Base-by-base conservation (phyloP, 106 monocot species). In the Platanthera guangdongensis region DNA sequence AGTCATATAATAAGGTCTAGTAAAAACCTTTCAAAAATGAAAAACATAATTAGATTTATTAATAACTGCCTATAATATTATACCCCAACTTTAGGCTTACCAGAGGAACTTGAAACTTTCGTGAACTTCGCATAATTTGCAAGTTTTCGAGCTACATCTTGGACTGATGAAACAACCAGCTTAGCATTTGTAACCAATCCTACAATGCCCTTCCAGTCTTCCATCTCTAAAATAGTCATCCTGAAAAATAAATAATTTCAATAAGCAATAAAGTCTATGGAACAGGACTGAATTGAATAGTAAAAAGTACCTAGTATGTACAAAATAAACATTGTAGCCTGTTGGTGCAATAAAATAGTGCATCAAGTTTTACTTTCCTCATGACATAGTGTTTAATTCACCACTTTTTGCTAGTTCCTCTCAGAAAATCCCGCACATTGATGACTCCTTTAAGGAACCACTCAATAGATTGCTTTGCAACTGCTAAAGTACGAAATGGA, bases 131-230 rank as follows among this genome's bases (percentile, higher is more conserved):
- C 87, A 84, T 87, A 88, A 73, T 88, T 80, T 62, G 90, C 76
- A 76, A 95, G 75, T 72, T 85, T 95, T n/a, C 83, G 80, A 64
- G 88, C 86, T 13, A 93, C 90, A 83, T 95, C 95, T 88, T 95
- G 95, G 57, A 87, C 83, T 46, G 88, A 85, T 72, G 92, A 83
- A 45, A 95, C 85, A 80, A 93, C 88, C 45, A 87, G 84, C 83
- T 90, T 95, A 74, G 95, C 95, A 88, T 93, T 93, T 71, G 84
- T 80, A 73, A 95, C 88, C 64, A 90, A 87, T 68, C 93, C 95
- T 50, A 90, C 72, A 68, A 93, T 51, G 16, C 84, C 84, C 60
- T 88, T 92, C 90, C 84, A 93, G 47, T 95, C 95, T 87, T 92
- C 92, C 51, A 75, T 87, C 77, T 88, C 88, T 70, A 92, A 54